Evolutionary conservation across 345 rosid genomes (phyloP).

Genomic region (Populus alba): DNA sequence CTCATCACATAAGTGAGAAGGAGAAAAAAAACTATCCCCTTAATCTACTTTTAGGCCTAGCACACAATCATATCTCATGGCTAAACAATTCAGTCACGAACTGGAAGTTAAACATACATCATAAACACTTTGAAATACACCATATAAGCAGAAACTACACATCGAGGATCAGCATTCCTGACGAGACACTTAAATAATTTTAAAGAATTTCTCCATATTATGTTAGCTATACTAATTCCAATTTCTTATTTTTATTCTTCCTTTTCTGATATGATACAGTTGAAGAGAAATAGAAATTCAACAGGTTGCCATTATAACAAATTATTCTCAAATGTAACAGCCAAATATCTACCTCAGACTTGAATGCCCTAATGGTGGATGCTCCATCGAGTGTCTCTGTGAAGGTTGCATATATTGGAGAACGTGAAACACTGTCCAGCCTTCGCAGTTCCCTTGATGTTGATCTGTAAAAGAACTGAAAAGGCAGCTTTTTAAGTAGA

Average conservation of each 20-base stretch:
- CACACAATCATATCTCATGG: neutral
- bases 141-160: neutral
- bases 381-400: slow-evolving; percentile 89
- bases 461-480: slow-evolving; percentile 92
- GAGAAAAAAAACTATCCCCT: neutral
- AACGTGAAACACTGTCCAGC: slow-evolving; percentile 88
- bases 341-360: slow-evolving; percentile 56
- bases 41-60: neutral
- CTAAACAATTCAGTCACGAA: neutral
- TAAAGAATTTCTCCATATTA: neutral
- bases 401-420: slow-evolving; percentile 88
- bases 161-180: neutral
- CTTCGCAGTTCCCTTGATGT: slow-evolving; percentile 91
- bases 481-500: slow-evolving; percentile 27
- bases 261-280: neutral
- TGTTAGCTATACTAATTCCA: neutral
- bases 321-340: neutral
- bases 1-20: no score
- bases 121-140: neutral
- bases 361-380: slow-evolving; percentile 85
- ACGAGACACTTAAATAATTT: neutral
- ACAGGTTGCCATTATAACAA: neutral
- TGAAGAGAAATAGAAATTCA: neutral
- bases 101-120: neutral
- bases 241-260: neutral